Evolutionary conservation across 768 basidiomycete genomes (phyloP).

Genomic region (Clitopilus hobsonii): DNA sequence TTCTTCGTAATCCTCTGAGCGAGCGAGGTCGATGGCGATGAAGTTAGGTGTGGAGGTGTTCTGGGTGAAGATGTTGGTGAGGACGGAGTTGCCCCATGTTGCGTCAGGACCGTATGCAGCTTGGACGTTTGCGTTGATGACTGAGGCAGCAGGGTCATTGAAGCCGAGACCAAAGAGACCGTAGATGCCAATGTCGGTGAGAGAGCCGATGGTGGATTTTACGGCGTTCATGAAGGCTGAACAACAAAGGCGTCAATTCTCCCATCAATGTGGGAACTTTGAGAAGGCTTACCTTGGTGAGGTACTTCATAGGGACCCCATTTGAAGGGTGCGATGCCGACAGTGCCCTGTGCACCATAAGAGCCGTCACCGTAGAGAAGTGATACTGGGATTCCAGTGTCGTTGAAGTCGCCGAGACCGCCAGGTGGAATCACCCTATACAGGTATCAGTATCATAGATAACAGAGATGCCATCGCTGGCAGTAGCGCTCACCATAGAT

Average conservation of each 20-base stretch:
- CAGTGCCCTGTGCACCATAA: conserved; percentile 28
- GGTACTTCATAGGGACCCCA: conserved; percentile 24
- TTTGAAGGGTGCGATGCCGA: conserved; percentile 25
- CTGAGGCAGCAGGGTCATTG: conserved; percentile 21
- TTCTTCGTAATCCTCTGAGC: conserved; percentile 33
- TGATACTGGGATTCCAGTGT: conserved; percentile 21
- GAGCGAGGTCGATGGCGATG: conserved; percentile 37
- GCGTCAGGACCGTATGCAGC: conserved; percentile 17
- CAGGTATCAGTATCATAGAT: neutral
- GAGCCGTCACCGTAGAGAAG: conserved; percentile 31
- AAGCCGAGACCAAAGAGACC: conserved; percentile 32
- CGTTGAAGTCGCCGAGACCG: conserved; percentile 27
- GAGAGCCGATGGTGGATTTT: conserved; percentile 5
- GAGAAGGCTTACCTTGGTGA: conserved; percentile 10
- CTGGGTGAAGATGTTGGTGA: conserved; percentile 35
- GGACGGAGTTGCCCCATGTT: conserved; percentile 28
- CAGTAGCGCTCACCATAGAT: conserved; percentile 24
- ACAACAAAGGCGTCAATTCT: neutral
- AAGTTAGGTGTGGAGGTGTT: conserved; percentile 28
- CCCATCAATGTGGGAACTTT: neutral
- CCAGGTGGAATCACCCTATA: conserved; percentile 28
- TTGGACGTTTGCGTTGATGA: conserved; percentile 22
- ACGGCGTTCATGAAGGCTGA: conserved; percentile 28
- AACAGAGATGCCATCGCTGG: neutral
- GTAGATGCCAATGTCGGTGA: conserved; percentile 20